These are phyloP conservation scores for Pseudogymnoascus sp. DNA, from an alignment of 2,329 filamentous ascomycete species.

Conservation along the genomic window DNA sequence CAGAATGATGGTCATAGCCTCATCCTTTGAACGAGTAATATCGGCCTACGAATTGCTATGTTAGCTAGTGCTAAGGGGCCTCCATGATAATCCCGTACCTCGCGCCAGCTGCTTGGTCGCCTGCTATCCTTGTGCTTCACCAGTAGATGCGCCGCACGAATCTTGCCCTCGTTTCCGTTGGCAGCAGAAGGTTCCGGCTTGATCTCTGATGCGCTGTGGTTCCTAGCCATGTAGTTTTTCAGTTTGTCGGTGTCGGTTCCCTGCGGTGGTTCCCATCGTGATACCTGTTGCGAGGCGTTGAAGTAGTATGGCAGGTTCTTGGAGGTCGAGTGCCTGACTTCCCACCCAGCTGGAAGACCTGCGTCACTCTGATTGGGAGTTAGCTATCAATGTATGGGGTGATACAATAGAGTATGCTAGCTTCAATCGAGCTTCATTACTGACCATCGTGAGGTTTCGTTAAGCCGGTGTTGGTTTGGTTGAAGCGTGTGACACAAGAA, in stretches of 20 bases:
- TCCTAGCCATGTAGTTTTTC: slow-evolving; percentile 84
- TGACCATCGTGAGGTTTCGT: neutral
- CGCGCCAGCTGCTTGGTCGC: slow-evolving; percentile 86
- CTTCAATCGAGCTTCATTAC: neutral
- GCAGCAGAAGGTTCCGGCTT: slow-evolving; percentile 23
- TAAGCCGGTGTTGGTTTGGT: neutral
- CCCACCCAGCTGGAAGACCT: slow-evolving; percentile 81
- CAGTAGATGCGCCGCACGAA: slow-evolving; percentile 83
- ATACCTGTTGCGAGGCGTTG: slow-evolving; percentile 77
- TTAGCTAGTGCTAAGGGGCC: slow-evolving; percentile 11
- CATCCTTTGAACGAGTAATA: slow-evolving; percentile 82
- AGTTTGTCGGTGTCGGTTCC: slow-evolving; percentile 87
- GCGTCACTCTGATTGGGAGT: slow-evolving; percentile 52
- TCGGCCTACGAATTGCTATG: slow-evolving; percentile 42
- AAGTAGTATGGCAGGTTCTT: slow-evolving; percentile 99
- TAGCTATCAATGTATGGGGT: neutral
- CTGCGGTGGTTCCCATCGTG: slow-evolving; percentile 86
- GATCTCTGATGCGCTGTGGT: slow-evolving; percentile 60
- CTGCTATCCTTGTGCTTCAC: slow-evolving; percentile 89
- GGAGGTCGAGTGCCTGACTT: slow-evolving; percentile 95
- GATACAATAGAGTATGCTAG: neutral
- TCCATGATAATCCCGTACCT: slow-evolving; percentile 38
- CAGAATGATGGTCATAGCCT: slow-evolving; percentile 71
- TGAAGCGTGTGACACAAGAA: slow-evolving; percentile 6
- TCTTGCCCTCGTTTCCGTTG: slow-evolving; percentile 61